These are phyloP conservation scores for Phytophthora crassamura DNA, from an alignment of 352 stramenopile species.

Conservation along the genomic window DNA sequence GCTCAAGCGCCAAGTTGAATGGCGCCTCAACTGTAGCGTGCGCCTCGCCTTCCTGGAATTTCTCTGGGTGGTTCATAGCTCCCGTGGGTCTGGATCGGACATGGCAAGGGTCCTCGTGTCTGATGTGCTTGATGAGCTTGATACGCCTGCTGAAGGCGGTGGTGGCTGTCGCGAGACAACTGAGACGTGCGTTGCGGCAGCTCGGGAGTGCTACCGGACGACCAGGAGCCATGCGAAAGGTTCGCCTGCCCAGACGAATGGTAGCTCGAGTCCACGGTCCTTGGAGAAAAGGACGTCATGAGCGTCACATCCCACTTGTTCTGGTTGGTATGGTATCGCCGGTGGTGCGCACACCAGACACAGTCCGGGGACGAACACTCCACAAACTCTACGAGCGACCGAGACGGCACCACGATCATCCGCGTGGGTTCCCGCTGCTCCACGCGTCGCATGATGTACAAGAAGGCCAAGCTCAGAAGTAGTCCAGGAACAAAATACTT, in stretches of 20 bases:
- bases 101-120: slow-evolving; percentile 11
- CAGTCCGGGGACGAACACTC: slow-evolving; percentile 72
- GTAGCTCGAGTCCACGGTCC: slow-evolving; percentile 66
- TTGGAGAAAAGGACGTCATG: slow-evolving; percentile 59
- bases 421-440: slow-evolving; percentile 64
- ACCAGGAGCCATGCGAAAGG: slow-evolving; percentile 48
- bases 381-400: slow-evolving; percentile 73
- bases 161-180: slow-evolving; percentile 35
- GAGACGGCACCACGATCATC: slow-evolving; percentile 56
- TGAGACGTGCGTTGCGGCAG: slow-evolving; percentile 16
- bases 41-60: slow-evolving; percentile 24
- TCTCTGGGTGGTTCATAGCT: slow-evolving; percentile 31
- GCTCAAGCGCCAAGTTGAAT: not conserved
- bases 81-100: slow-evolving; percentile 28
- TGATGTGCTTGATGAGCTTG: slow-evolving; percentile 9
- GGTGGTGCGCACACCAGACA: slow-evolving; percentile 78
- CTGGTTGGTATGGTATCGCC: slow-evolving; percentile 62
- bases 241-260: slow-evolving; percentile 56
- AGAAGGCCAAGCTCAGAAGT: slow-evolving; percentile 62
- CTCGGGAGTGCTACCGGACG: slow-evolving; percentile 38
- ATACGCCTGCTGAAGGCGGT: slow-evolving; percentile 30
- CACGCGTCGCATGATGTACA: slow-evolving; percentile 81
- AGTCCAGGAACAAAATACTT: slow-evolving; percentile 64
- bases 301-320: slow-evolving; percentile 72
- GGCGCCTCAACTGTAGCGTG: slow-evolving; percentile 32